Conservation (phyloP, 306 rosid genomes). For the Dicorynia guianensis region DNA sequence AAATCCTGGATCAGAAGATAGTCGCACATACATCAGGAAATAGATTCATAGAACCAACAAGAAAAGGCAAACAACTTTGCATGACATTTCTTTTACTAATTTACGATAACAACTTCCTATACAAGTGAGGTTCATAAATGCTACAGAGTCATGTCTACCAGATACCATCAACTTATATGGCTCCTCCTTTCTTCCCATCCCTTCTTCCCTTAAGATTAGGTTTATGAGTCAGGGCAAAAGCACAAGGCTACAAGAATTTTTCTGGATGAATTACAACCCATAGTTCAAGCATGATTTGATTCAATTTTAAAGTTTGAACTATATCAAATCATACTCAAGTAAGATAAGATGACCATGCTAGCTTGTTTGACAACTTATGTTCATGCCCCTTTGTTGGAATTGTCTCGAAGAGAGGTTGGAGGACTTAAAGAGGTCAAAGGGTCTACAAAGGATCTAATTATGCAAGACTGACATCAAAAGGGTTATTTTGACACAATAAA, state of each 20-base stretch:
- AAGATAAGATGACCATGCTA: neutral
- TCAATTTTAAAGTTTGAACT: too few species aligned
- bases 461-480: neutral
- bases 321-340: neutral
- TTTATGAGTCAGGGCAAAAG: neutral
- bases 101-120: neutral
- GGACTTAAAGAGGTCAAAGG: neutral
- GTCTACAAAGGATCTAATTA: neutral
- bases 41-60: conserved; percentile 14
- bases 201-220: conserved; percentile 23
- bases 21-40: conserved; percentile 1
- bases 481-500: neutral
- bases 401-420: neutral
- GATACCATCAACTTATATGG: neutral
- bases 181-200: conserved; percentile 10
- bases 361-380: neutral
- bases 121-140: conserved; percentile 16
- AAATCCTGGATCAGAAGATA: conserved; percentile 76
- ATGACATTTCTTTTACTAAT: conserved; percentile 14
- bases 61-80: conserved; percentile 14
- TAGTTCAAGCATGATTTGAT: neutral
- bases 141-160: conserved; percentile 8
- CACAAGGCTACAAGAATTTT: neutral
- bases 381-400: neutral
- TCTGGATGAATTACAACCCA: neutral